phyloP scores from a whole-genome alignment of 2,329 filamentous ascomycete genomes.

The Knufia fluminis region DNA sequence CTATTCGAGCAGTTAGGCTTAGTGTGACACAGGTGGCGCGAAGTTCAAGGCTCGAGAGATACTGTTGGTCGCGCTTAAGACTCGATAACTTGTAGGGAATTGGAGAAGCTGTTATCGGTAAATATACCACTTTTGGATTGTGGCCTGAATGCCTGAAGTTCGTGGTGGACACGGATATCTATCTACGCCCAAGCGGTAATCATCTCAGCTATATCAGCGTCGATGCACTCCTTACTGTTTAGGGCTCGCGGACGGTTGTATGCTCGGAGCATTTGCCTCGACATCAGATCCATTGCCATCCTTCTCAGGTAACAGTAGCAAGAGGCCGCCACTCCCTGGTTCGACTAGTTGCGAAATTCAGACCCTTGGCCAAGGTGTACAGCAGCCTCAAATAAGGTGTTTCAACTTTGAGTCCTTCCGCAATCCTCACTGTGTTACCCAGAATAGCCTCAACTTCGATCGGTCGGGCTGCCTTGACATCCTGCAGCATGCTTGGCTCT shows the following conservation, averaged over 20 bases:
- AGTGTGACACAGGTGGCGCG: not conserved
- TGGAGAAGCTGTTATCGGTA: no score
- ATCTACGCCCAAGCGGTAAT: no score
- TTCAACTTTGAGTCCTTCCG: constrained; percentile 50
- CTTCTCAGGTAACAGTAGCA: not conserved
- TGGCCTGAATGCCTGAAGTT: not conserved
- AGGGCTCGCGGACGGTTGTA: no score
- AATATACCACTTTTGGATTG: no score
- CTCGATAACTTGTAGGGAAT: no score
- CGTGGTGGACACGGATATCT: no score
- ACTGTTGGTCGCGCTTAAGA: no score
- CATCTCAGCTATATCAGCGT: no score
- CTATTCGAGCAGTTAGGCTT: not conserved
- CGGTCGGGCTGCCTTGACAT: constrained; percentile 56
- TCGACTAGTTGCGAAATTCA: constrained; percentile 5
- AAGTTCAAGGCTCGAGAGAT: not conserved
- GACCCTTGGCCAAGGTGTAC: constrained; percentile 40
- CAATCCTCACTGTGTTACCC: constrained; percentile 59
- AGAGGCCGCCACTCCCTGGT: not conserved
- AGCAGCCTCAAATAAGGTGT: constrained; percentile 58
- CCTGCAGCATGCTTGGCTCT: constrained; percentile 55
- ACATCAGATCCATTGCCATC: no score
- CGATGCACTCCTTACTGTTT: no score
- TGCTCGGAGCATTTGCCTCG: no score
- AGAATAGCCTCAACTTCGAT: constrained; percentile 64